Evolutionary conservation across 139 green algal genomes (phyloP).

Genomic region (Gonium pectorale): DNA sequence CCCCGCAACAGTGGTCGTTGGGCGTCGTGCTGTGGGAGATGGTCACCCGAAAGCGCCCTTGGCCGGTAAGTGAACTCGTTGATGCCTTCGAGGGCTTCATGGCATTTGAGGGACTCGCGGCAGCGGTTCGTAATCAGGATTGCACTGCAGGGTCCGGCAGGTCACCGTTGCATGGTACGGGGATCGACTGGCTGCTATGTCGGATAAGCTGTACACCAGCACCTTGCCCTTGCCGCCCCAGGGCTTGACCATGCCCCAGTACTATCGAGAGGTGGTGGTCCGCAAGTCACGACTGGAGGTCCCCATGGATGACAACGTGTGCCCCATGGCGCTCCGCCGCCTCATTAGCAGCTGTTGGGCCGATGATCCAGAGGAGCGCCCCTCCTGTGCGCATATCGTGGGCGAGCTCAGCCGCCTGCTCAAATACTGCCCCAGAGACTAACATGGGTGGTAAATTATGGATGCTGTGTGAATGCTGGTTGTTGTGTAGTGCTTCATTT

Average conservation of each 20-base stretch:
- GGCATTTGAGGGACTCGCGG: too few relatives aligned
- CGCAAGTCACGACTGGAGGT: slow-evolving; percentile 10
- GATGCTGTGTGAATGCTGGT: too few relatives aligned
- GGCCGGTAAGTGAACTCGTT: background rate
- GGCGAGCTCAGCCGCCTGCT: slow-evolving; percentile 12
- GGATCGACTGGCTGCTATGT: too few relatives aligned
- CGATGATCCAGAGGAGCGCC: slow-evolving; percentile 17
- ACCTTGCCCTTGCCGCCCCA: background rate
- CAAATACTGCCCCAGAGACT: slow-evolving; percentile 5
- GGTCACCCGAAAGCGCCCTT: slow-evolving; percentile 22
- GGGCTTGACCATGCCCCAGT: slow-evolving; percentile 1
- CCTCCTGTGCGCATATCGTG: slow-evolving; percentile 31
- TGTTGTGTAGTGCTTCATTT: too few relatives aligned
- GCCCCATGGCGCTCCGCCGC: slow-evolving; percentile 34
- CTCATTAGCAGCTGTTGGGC: slow-evolving; percentile 38
- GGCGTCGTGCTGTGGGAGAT: slow-evolving; percentile 36
- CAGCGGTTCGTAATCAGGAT: too few relatives aligned
- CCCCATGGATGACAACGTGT: slow-evolving; percentile 35
- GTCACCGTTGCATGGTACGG: too few relatives aligned
- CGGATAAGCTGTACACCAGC: too few relatives aligned
- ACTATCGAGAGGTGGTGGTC: slow-evolving; percentile 25
- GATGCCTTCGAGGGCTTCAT: too few relatives aligned
- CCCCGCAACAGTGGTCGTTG: slow-evolving; percentile 40
- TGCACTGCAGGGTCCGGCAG: too few relatives aligned
- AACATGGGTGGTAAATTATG: too few relatives aligned